Evolutionary conservation across 2,329 filamentous ascomycete species (phyloP), one percentile per base, ranked within the genome.

Genomic region (Claviceps spartinae): DNA sequence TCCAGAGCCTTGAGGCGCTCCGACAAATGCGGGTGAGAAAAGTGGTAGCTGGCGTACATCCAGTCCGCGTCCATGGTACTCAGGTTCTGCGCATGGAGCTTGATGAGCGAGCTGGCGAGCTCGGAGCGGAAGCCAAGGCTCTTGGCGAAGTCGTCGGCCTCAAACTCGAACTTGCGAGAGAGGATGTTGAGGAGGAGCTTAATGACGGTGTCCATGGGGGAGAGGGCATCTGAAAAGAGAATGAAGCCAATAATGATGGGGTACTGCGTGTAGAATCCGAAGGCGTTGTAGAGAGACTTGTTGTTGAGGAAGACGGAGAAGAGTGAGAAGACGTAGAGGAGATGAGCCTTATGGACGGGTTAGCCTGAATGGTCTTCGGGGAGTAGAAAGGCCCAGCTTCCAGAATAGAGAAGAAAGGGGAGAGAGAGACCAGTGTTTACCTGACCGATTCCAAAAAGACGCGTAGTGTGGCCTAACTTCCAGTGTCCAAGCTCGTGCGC

Each of bases 221-320:
- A 83, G 50, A 98, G 76, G n/a, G 93, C 88, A 67, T 96, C 91
- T 34, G 90, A 96, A 77, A 98, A 98, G 50, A 98, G 80, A 61
- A 97, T 83, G 74, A 98, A 97, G 13, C 93, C 93, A 63, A 98
- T 88, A 66, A 98, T 90, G 67, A 95, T 95, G 52, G 93, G 93
- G 63, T 85, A 82, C 62, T 91, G 77, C 44, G 76, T 78, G 65
- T 80, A 68, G 72, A 98, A 98, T 43, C 93, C 94, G 65, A 98
- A 98, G 53, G 88, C 83, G 54, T 84, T 74, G 71, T 95, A 98
- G 22, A 98, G 75, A 13, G 88, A 95, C 61, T 77, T 75, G 75
- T 98, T 98, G 77, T 94, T 88, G 73, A 98, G 86, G 71, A 98
- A 98, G 62, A 93, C 86, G 36, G 90, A 95, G 77, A 98, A 98